phyloP scores from a whole-genome alignment of 78 protist species.

The Trichosphaerium sp. region DNA sequence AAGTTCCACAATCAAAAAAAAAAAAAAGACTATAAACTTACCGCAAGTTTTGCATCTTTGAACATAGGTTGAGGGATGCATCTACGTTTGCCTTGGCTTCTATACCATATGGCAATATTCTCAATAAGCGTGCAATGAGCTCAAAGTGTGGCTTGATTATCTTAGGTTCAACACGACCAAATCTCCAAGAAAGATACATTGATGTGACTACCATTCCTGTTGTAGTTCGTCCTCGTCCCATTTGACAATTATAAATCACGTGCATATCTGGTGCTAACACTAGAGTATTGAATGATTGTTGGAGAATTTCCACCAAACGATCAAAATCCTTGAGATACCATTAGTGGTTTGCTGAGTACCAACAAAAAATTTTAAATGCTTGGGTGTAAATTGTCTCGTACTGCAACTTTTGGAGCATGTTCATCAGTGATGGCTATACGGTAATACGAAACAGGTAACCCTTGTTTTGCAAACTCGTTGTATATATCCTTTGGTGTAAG shows the following conservation, averaged over 20 bases:
- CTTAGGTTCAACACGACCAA: too few species aligned
- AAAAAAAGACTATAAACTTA: too few species aligned
- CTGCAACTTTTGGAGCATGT: conserved; percentile 6
- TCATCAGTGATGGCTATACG: conserved; percentile 16
- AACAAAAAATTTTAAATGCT: neutral
- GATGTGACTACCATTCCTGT: neutral
- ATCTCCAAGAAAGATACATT: too few species aligned
- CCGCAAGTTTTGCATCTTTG: too few species aligned
- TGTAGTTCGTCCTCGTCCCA: conserved; percentile 23
- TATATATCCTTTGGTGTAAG: neutral
- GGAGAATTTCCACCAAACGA: neutral
- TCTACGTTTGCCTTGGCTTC: too few species aligned
- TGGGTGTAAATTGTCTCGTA: neutral
- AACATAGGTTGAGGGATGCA: too few species aligned
- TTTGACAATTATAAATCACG: conserved; percentile 14
- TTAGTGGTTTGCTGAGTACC: neutral
- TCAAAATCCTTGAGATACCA: conserved; percentile 3
- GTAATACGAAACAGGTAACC: neutral
- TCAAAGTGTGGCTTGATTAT: too few species aligned
- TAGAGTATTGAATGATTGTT: neutral
- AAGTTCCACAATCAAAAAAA: too few species aligned
- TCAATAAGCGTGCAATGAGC: too few species aligned
- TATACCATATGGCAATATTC: too few species aligned
- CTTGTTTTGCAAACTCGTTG: neutral
- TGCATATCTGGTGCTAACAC: neutral